Base-by-base conservation (phyloP, 805 yeast species). In the Komagataella kurtzmanii region DNA sequence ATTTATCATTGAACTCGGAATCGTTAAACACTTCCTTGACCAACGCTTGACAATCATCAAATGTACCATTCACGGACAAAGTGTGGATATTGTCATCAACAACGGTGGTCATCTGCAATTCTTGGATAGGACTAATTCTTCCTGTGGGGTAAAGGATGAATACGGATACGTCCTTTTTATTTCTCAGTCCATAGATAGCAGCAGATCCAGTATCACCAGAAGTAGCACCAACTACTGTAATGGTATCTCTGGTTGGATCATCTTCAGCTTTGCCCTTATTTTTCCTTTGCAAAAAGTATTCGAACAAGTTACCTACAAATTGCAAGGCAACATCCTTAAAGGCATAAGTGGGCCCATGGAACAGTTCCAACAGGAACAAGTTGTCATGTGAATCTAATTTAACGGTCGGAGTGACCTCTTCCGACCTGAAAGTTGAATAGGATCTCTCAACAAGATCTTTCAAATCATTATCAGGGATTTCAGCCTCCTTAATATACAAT, bases 151-250 rank as follows among this genome's bases (percentile, higher is more conserved):
- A 93, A 60, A 93, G 72, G 57, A 93, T 93, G 69, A 93, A 93
- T 19, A 93, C 99, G 30, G 95, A 85, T n/a, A 93, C 97, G 66
- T 93, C 98, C 69, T 89, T 86, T 71, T 93, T 93, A 67, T 95
- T 95, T 71, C 99, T 80, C 58, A 93, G 77, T 51, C 99, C 99
- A 70, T 93, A 93, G 59, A 93, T 93, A 56, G 99, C 99, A 51
- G 99, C 99, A 51, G 96, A 86, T 54, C 99, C 99, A 48, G 99
- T 93, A 63, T 93, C 99, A 64, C 99, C 99, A 48, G 96, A 85
- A 24, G 99, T 93, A 47, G 99, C 99, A 63, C 99, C 99, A 53
- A 93, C 97, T 57, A 93, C 98, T 44, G 99, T 93, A 62, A 93
- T 75, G 54, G 79, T 78, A 59, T 88, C 93, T 65, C 91, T 77